A percentile compares a stretch with the other conserved stretches of the same genome.
Evolutionary conservation across 1,284 basidiomycete species (phyloP).

Genomic region (Ustilago nuda): DNA sequence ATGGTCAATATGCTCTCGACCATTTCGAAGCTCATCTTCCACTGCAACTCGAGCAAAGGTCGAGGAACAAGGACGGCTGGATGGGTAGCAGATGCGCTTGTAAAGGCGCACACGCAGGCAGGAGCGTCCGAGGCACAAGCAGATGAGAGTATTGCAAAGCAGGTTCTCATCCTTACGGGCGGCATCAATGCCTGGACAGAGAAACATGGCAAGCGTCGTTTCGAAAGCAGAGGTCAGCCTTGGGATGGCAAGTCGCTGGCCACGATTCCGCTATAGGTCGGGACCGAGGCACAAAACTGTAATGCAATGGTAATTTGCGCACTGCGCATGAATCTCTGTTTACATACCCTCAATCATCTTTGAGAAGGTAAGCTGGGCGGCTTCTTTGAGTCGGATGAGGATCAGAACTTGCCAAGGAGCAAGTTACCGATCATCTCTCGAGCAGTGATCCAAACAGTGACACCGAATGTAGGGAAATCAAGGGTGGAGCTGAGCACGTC

Average conservation of each 20-base stretch:
- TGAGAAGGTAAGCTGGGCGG: neutral
- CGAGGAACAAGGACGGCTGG: conserved; percentile 62
- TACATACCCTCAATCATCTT: neutral
- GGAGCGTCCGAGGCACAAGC: conserved; percentile 22
- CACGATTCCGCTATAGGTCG: conserved; percentile 33
- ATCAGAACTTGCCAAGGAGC: conserved; percentile 49
- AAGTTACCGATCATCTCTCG: conserved; percentile 67
- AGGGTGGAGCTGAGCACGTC: conserved; percentile 89
- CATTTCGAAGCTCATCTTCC: conserved; percentile 66
- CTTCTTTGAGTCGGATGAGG: neutral
- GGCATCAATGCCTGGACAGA: conserved; percentile 61
- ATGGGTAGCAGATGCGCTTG: conserved; percentile 65
- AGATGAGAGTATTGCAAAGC: conserved; percentile 32
- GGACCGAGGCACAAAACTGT: no score
- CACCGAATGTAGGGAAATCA: conserved; percentile 84
- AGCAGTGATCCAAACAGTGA: conserved; percentile 82
- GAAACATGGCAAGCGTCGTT: conserved; percentile 35
- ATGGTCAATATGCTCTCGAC: conserved; percentile 60
- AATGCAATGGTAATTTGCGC: neutral
- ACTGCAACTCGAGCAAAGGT: conserved; percentile 66
- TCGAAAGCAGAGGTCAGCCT: conserved; percentile 42
- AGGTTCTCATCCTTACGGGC: conserved; percentile 60
- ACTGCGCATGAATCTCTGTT: conserved; percentile 4
- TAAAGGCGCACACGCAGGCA: conserved; percentile 22
- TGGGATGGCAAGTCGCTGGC: conserved; percentile 42